phyloP scores from a whole-genome alignment of 2,329 filamentous ascomycete genomes.

The Acrodontium crateriforme region DNA sequence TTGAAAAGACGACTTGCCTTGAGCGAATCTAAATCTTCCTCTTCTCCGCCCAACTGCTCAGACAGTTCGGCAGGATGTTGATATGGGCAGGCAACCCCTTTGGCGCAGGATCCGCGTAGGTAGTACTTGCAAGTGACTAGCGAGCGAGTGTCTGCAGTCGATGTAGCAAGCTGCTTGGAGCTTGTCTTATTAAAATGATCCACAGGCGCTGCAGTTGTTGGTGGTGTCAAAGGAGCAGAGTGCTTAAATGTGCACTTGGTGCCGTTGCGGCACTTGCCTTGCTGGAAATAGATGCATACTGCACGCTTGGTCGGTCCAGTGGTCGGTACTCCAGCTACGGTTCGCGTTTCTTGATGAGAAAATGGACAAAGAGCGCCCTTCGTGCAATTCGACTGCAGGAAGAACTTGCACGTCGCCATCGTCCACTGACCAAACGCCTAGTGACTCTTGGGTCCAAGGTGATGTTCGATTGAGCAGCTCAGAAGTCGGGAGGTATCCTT shows the following conservation, averaged over 20 bases:
- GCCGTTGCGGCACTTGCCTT: conserved; percentile 2
- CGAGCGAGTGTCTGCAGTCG: neutral
- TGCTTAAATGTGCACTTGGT: neutral
- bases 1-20: conserved; percentile 25
- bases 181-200: neutral
- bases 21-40: conserved; percentile 28
- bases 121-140: neutral
- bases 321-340: too few relatives aligned
- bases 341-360: too few relatives aligned
- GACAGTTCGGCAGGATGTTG: neutral
- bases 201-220: neutral
- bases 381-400: too few relatives aligned
- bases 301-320: too few relatives aligned
- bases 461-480: too few relatives aligned
- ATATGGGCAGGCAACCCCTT: conserved; percentile 1
- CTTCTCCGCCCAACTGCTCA: neutral
- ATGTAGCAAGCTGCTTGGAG: neutral
- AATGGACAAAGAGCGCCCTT: too few relatives aligned
- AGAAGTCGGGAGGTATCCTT: too few relatives aligned
- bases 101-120: neutral
- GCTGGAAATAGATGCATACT: conserved; percentile 2
- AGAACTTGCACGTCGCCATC: too few relatives aligned
- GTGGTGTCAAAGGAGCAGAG: too few relatives aligned
- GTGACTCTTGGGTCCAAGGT: too few relatives aligned
- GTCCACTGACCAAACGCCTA: too few relatives aligned